phyloP scores from a whole-genome alignment of 169 alveolate genomes.

The Fabrea salina region DNA sequence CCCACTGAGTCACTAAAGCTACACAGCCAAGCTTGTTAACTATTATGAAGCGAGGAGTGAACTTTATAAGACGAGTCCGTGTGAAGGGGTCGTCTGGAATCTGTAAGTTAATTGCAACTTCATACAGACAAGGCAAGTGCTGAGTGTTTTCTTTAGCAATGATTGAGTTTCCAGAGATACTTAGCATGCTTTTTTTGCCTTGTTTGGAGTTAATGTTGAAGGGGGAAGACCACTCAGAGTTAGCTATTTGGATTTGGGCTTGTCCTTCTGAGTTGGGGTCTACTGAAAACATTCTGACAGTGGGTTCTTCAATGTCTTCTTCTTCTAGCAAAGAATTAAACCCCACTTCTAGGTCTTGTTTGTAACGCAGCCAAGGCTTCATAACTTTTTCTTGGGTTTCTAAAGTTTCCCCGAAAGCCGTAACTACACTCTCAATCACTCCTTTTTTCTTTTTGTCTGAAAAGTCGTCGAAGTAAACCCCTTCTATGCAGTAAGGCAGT shows the following conservation, averaged over 20 bases:
- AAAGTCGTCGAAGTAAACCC: not conserved
- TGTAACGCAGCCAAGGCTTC: constrained; percentile 20
- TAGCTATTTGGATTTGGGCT: constrained; percentile 19
- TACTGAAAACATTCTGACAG: constrained; percentile 1
- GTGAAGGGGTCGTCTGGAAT: constrained; percentile 13
- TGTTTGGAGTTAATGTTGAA: not conserved
- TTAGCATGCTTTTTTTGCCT: not conserved
- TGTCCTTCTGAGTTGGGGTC: not conserved
- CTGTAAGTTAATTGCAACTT: constrained; percentile 1
- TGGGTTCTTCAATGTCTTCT: not conserved
- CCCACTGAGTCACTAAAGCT: not conserved
- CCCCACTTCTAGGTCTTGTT: not conserved
- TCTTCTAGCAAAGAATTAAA: constrained; percentile 16
- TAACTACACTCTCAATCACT: not conserved
- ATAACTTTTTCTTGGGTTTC: not conserved
- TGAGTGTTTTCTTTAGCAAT: constrained; percentile 5
- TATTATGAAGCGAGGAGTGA: constrained; percentile 23
- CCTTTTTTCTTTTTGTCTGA: not conserved
- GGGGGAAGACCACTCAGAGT: constrained; percentile 14
- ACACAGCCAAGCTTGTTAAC: not conserved
- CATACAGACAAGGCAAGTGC: constrained; percentile 13
- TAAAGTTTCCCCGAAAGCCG: not conserved
- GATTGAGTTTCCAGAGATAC: not conserved
- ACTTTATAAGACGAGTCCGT: not conserved
- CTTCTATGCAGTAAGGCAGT: constrained; percentile 25